Evolutionary conservation across 108 stramenopile species (phyloP).

Genomic region (Aurantiochytrium sp.): DNA sequence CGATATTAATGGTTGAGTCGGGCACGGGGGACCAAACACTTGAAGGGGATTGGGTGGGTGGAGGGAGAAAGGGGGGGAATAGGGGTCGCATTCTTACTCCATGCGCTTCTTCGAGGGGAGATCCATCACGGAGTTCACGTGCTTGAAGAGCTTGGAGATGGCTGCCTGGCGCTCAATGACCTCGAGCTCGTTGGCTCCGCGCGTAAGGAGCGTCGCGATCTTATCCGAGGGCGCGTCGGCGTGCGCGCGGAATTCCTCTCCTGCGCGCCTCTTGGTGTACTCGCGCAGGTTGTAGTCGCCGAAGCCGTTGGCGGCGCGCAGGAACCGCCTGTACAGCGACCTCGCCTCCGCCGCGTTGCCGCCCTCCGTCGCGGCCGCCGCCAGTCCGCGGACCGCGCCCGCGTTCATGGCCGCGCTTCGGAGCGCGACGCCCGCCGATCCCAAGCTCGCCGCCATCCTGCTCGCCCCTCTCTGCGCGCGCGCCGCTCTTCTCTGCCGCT

Average conservation of each 20-base stretch:
- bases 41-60: no score
- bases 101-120: neutral
- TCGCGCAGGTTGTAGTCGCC: slow-evolving; percentile 14
- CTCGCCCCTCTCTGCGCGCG: no score
- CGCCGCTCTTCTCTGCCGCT: no score
- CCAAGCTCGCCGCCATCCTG: no score
- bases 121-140: neutral
- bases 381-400: neutral
- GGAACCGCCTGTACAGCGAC: neutral
- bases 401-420: neutral
- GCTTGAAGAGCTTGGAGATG: slow-evolving; percentile 12
- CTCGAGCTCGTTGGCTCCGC: neutral
- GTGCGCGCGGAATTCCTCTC: neutral
- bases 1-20: no score
- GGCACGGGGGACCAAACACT: no score
- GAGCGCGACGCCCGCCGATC: neutral
- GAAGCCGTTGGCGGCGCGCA: neutral
- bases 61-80: no score
- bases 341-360: neutral
- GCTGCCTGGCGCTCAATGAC: neutral
- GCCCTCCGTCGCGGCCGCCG: neutral
- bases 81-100: neutral
- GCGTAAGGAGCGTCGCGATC: neutral
- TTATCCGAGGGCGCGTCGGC: neutral
- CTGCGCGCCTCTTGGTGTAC: neutral